Evolutionary conservation across 1,139 yeast genomes (phyloP), one percentile per base, ranked within the genome.

Genomic region (Geotrichum candidum): DNA sequence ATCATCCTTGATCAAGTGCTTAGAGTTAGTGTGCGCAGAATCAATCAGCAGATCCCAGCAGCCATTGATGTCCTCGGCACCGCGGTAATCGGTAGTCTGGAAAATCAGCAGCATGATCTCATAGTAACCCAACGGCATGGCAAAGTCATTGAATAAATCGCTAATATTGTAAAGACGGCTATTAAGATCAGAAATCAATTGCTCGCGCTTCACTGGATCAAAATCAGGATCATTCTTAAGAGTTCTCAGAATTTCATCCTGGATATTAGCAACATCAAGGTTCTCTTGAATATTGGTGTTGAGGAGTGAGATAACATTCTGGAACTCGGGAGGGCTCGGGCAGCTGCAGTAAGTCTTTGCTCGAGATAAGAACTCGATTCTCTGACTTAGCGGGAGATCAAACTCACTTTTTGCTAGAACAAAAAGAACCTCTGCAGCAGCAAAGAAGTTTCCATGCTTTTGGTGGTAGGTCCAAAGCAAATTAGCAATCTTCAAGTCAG

Each of bases 311-410:
- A 57, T 51, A 23, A 71, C 67, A 69, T 88, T 96, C 67, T 95
- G 82, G 69, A 86, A 80, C 64, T 82, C 84, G 41, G 95, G 91
- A 27, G 95, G 88, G 66, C 94, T 86, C 38, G 84, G 85, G 73
- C 96, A 87, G 70, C 89, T 89, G 72, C 97, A 89, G 77, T 90
- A 92, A 2, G 97, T 97, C 72, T 88, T 88, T 0, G 97, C 98
- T 67, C 98, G 83, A 0, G 97, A 89, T 64, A 94, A 80, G 70
- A 84, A 91, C 73, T 92, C 97, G 57, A 94, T 87, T 73, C 99
- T 82, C 68, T 88, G 87, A 51, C 82, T 80, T 65, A 94, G 80
- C 51, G 82, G 77, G 61, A 94, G 79, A 15, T 82, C 82, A 73
- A 91, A 91, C 60, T 86, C 88, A 33, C 96, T 86, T 27, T 84